Evolutionary conservation across 1,139 yeast species (phyloP), one percentile per base, ranked within the genome.

Genomic region (Debaryomyces psychrophilus): DNA sequence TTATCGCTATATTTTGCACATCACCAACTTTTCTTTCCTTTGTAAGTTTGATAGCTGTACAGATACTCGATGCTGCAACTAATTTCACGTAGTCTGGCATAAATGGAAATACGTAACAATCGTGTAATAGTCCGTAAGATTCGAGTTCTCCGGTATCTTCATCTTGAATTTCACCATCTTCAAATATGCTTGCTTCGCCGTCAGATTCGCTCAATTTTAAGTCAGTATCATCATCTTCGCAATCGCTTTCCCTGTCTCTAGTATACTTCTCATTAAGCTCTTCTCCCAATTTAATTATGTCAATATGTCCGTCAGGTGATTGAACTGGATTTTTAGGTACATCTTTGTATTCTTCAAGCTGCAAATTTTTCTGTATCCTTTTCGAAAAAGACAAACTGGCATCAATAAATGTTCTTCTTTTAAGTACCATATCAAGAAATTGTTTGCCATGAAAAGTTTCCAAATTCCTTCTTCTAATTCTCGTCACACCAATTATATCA

Each of bases 31-130:
- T 23, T 43, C 51, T 35, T 41, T 50, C 47, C 11, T 44, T 41
- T 1, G 60, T 48, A 4, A 72, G 59, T 44, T 59, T 65, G 12
- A 65, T 67, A 1, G 83, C 83, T 22, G 85, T 70, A 12, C 74
- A 61, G 9, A 86, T 54, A 2, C 88, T 78, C 0, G 90, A 79
- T 0, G 89, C 89, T 0, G 87, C 82, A 0, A 77, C 67, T 0
- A 69, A 60, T 27, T 60, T 61, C 6, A 81, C 76, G 52, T 87
- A 86, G 50, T 73, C 68, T 2, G 69, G 67, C 60, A 87, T 60
- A 8, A 67, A 71, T 0, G 82, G 78, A 54, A 87, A 87, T 1
- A 78, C 58, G 1, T 85, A 85, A 59, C 93, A 87, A 59, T 87
- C 95, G 53, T 80, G 78, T 14, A 65, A 60, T 5, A 84, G 65